These are phyloP conservation scores for Vanrija sp. DNA, from an alignment of 1,284 basidiomycete species.

Conservation along the genomic window DNA sequence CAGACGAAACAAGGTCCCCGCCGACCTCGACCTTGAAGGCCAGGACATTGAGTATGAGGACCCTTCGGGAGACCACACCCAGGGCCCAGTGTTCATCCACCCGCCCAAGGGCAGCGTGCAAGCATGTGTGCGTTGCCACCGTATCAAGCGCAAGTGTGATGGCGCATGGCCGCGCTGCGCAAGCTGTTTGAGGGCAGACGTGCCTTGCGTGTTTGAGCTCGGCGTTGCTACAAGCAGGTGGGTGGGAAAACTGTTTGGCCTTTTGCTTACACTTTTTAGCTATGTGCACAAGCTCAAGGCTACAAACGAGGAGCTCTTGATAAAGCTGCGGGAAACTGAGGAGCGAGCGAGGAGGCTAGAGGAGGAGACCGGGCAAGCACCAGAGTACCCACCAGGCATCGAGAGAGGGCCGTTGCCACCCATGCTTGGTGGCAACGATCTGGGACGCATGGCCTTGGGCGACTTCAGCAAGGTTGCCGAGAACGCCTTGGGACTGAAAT, in stretches of 20 bases:
- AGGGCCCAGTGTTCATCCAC: slow-evolving; percentile 39
- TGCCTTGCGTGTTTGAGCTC: slow-evolving; percentile 42
- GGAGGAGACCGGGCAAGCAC: slow-evolving; percentile 9
- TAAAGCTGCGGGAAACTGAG: slow-evolving; percentile 26
- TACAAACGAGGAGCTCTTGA: slow-evolving; percentile 21
- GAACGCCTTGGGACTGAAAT: no score
- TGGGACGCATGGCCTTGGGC: no score
- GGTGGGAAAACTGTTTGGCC: slow-evolving; percentile 3
- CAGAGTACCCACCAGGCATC: no score
- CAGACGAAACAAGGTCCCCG: no score
- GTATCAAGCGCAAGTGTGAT: slow-evolving; percentile 45
- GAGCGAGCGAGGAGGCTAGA: slow-evolving; percentile 35
- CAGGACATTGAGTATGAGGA: slow-evolving; percentile 32
- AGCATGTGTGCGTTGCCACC: slow-evolving; percentile 42
- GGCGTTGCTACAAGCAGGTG: slow-evolving; percentile 38
- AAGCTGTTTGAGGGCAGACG: slow-evolving; percentile 38
- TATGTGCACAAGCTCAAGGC: slow-evolving; percentile 35
- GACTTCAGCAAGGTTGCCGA: no score
- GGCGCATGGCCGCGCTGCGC: slow-evolving; percentile 36
- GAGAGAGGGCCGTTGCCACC: no score
- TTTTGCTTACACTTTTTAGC: slow-evolving; percentile 2
- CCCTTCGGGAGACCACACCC: slow-evolving; percentile 27
- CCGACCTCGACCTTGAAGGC: slow-evolving; percentile 8
- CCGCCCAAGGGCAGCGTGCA: slow-evolving; percentile 37
- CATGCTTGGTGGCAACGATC: no score